Conservation (phyloP, 306 rosid genomes). For the Fragaria vesca region DNA sequence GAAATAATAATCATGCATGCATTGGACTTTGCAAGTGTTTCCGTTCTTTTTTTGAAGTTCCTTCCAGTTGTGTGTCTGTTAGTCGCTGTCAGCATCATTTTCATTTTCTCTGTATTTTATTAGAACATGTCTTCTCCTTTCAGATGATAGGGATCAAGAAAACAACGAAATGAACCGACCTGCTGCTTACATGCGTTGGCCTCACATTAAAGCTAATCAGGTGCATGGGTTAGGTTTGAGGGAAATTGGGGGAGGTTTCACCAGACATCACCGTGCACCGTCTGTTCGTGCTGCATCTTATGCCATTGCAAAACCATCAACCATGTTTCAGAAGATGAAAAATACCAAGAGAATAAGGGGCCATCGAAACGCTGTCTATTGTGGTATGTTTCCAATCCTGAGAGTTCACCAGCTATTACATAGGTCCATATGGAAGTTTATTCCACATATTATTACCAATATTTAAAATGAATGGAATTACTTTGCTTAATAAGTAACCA, state of each 20-base stretch:
- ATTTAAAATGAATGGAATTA: not conserved
- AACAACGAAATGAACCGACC: slow-evolving; percentile 48
- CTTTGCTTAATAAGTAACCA: not conserved
- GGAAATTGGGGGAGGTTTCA: slow-evolving; percentile 98
- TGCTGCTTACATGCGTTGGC: slow-evolving; percentile 90
- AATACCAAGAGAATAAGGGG: slow-evolving; percentile 86
- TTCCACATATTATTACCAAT: slow-evolving; percentile 10
- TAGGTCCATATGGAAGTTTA: slow-evolving; percentile 2
- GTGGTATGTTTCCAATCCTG: slow-evolving; percentile 59
- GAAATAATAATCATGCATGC: not conserved
- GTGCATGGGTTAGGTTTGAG: slow-evolving; percentile 88
- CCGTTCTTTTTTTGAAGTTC: not conserved
- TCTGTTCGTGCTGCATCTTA: slow-evolving; percentile 95
- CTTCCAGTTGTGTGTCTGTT: slow-evolving; percentile 7
- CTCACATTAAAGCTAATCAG: slow-evolving; percentile 97
- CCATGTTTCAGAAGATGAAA: slow-evolving; percentile 95
- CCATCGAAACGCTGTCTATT: slow-evolving; percentile 96
- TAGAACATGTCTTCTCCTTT: slow-evolving; percentile 20
- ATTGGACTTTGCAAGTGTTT: not conserved
- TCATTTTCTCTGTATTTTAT: slow-evolving; percentile 11
- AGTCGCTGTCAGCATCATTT: slow-evolving; percentile 1
- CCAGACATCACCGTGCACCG: slow-evolving; percentile 93
- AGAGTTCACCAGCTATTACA: slow-evolving; percentile 1
- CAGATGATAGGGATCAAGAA: slow-evolving; percentile 65
- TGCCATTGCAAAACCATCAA: slow-evolving; percentile 92